These are phyloP conservation scores for Pseudogymnoascus sp. DNA, from an alignment of 2,329 filamentous ascomycete species.

Conservation along the genomic window DNA sequence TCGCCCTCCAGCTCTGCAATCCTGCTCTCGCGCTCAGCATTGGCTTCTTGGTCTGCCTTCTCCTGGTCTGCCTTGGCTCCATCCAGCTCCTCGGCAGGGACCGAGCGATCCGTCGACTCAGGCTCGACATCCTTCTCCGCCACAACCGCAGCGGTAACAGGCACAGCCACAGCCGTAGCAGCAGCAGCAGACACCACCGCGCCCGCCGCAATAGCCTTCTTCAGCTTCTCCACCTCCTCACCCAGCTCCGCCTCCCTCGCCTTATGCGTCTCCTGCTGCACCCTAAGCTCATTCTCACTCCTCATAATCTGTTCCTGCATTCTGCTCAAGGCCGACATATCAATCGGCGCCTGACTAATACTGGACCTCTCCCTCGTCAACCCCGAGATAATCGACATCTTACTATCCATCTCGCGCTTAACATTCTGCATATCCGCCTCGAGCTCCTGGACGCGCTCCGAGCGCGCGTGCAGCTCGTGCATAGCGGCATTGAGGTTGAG, in stretches of 20 bases:
- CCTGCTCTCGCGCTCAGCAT: constrained; percentile 29
- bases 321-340: constrained; percentile 82
- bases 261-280: constrained; percentile 65
- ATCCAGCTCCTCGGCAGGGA: constrained; percentile 18
- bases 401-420: constrained; percentile 94
- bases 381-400: constrained; percentile 92
- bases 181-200: constrained; percentile 5
- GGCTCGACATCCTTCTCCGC: constrained; percentile 18
- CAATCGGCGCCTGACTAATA: constrained; percentile 71
- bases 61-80: constrained; percentile 27
- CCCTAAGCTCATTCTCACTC: constrained; percentile 71
- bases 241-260: constrained; percentile 67
- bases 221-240: constrained; percentile 62
- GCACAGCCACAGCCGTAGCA: constrained; percentile 16
- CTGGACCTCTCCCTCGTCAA: constrained; percentile 88
- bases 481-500: constrained; percentile 84
- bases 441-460: constrained; percentile 82
- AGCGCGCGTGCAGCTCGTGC: constrained; percentile 79
- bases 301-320: constrained; percentile 83
- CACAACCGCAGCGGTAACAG: constrained; percentile 24
- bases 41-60: constrained; percentile 17
- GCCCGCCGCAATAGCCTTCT: constrained; percentile 27
- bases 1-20: constrained; percentile 62
- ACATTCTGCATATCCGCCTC: constrained; percentile 75
- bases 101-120: constrained; percentile 16